Evolutionary conservation across 192 early-diverging fungal species (phyloP).

Genomic region (Entomortierella chlamydospora): DNA sequence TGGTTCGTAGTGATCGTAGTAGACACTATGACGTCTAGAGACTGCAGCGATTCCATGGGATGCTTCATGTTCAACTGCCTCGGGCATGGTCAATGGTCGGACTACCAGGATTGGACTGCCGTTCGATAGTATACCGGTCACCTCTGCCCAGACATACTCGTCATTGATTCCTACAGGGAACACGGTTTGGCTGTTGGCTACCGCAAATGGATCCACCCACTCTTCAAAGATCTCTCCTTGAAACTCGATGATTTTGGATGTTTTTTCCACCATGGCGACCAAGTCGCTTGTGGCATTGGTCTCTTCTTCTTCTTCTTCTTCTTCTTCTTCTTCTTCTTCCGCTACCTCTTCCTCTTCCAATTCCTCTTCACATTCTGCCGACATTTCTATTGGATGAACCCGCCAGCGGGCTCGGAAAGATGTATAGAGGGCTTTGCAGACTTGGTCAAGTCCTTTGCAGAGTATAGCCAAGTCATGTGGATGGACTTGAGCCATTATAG

Average conservation of each 20-base stretch:
- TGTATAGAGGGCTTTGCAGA: conserved; percentile 34
- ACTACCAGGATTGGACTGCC: conserved; percentile 33
- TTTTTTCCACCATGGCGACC: not conserved
- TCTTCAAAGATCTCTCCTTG: conserved; percentile 47
- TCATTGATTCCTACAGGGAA: not conserved
- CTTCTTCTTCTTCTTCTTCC: not conserved
- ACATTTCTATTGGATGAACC: conserved; percentile 1
- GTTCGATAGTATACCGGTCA: conserved; percentile 33
- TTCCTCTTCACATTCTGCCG: not conserved
- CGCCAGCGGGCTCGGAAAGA: conserved; percentile 47
- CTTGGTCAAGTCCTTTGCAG: conserved; percentile 29
- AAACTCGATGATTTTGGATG: conserved; percentile 28
- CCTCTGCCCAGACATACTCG: conserved; percentile 30
- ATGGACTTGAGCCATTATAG: conserved; percentile 44
- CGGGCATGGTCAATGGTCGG: conserved; percentile 34
- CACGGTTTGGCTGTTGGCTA: not conserved
- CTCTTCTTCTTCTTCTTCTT: not conserved
- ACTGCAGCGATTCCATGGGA: not conserved
- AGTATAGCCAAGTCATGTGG: conserved; percentile 27
- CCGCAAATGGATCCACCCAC: conserved; percentile 29
- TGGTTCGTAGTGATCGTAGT: not conserved
- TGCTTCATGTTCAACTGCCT: not conserved
- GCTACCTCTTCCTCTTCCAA: not conserved
- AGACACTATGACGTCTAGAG: not conserved
- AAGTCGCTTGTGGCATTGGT: too few species aligned